Evolutionary conservation across 2,329 filamentous ascomycete genomes (phyloP).

Genomic region (Periglandula ipomoeae): DNA sequence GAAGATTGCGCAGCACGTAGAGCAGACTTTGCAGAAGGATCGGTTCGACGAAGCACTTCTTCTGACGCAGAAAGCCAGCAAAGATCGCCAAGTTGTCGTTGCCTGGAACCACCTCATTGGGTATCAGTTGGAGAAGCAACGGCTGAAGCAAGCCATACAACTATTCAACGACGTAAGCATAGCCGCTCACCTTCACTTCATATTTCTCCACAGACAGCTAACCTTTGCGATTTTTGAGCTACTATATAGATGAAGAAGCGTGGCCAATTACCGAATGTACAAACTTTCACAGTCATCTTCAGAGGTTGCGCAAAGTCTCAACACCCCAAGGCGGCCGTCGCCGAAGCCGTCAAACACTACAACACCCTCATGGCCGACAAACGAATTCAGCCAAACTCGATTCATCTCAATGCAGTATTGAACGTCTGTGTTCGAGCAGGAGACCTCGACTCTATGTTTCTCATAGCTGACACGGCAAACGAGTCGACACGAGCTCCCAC

Average conservation of each 20-base stretch:
- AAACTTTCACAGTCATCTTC: constrained; percentile 80
- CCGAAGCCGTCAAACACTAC: constrained; percentile 67
- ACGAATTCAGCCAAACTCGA: constrained; percentile 60
- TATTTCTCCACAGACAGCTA: not conserved
- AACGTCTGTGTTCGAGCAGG: constrained; percentile 65
- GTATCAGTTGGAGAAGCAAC: constrained; percentile 53
- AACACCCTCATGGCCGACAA: constrained; percentile 59
- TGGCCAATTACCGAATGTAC: constrained; percentile 65
- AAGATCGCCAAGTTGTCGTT: constrained; percentile 54
- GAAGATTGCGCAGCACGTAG: constrained; percentile 61
- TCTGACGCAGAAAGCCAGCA: constrained; percentile 61
- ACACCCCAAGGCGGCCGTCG: constrained; percentile 49
- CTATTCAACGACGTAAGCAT: constrained; percentile 73
- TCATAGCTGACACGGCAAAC: constrained; percentile 63
- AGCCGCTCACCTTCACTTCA: not conserved
- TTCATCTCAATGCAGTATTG: constrained; percentile 84
- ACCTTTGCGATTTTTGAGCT: not conserved
- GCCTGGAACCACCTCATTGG: constrained; percentile 84
- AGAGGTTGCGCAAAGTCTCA: constrained; percentile 58
- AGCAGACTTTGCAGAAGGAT: constrained; percentile 46
- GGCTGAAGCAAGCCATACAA: constrained; percentile 59
- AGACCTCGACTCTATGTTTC: constrained; percentile 75
- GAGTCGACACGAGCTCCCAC: constrained; percentile 55
- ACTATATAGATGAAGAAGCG: constrained; percentile 81
- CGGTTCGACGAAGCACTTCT: constrained; percentile 58